phyloP scores from a whole-genome alignment of 2,329 filamentous ascomycete genomes.

The Cordyceps pruinosa region DNA sequence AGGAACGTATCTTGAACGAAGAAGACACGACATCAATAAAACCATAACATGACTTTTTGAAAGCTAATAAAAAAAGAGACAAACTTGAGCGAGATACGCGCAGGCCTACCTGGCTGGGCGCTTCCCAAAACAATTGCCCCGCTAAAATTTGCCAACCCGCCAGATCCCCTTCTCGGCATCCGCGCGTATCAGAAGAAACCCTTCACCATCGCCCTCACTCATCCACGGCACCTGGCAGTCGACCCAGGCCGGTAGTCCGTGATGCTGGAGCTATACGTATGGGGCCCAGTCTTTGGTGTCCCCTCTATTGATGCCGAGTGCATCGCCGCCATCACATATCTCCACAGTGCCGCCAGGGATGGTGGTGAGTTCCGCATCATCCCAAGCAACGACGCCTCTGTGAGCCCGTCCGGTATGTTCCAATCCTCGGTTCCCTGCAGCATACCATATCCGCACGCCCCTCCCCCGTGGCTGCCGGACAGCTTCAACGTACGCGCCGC shows the following conservation, averaged over 20 bases:
- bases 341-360: constrained; percentile 55
- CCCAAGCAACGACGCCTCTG: constrained; percentile 63
- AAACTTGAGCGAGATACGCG: too few species aligned
- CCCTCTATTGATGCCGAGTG: constrained; percentile 91
- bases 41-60: too few species aligned
- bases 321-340: constrained; percentile 72
- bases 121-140: not conserved
- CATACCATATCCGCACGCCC: not conserved
- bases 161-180: not conserved
- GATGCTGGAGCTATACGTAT: constrained; percentile 70
- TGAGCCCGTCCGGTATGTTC: constrained; percentile 62
- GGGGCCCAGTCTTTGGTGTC: constrained; percentile 82
- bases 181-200: not conserved
- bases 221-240: not conserved
- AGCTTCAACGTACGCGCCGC: constrained; percentile 13
- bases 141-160: not conserved
- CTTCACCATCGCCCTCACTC: not conserved
- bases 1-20: too few species aligned
- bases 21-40: too few species aligned
- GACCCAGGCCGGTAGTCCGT: not conserved
- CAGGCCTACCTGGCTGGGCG: not conserved
- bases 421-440: not conserved
- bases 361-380: constrained; percentile 59
- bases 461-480: not conserved
- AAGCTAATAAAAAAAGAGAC: too few species aligned